A percentile compares a stretch with the other conserved stretches of the same genome.
Evolutionary conservation across 768 basidiomycete species (phyloP).

Genomic region (Crepidotus variabilis): DNA sequence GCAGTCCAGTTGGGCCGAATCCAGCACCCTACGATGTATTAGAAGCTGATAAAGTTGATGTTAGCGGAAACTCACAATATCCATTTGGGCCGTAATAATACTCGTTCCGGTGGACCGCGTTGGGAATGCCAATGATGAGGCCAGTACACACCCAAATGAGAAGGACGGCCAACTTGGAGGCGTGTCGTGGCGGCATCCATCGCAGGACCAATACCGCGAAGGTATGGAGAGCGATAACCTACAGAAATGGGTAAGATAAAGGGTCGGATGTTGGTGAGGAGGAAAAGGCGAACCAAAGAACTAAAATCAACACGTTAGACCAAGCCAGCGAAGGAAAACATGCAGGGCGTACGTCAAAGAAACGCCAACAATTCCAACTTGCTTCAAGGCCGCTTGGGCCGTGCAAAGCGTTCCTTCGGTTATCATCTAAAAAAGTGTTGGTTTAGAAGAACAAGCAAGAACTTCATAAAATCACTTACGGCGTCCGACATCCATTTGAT

Average conservation of each 20-base stretch:
- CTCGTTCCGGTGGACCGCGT: constrained; percentile 22
- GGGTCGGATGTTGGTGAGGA: not conserved
- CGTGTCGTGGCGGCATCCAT: constrained; percentile 25
- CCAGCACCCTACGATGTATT: constrained; percentile 43
- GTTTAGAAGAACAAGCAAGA: not conserved
- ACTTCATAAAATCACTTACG: constrained; percentile 15
- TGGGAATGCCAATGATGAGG: constrained; percentile 35
- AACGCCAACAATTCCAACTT: constrained; percentile 43
- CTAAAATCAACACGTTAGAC: constrained; percentile 5
- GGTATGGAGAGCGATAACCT: constrained; percentile 46
- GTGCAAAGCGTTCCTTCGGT: constrained; percentile 36
- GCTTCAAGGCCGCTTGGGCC: constrained; percentile 42
- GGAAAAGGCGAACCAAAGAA: constrained; percentile 17
- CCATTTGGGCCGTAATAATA: constrained; percentile 39
- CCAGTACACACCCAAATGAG: constrained; percentile 37
- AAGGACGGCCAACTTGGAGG: constrained; percentile 28
- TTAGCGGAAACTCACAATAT: constrained; percentile 26
- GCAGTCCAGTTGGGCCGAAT: constrained; percentile 29
- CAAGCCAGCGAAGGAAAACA: constrained; percentile 8
- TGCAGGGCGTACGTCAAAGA: constrained; percentile 32
- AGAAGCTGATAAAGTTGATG: not conserved
- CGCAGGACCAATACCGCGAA: constrained; percentile 45
- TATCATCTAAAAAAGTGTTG: constrained; percentile 19
- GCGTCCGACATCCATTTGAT: constrained; percentile 35
- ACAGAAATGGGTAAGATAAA: not conserved